phyloP scores from a whole-genome alignment of 441 rosid genomes.

The Adansonia madagascariensis region DNA sequence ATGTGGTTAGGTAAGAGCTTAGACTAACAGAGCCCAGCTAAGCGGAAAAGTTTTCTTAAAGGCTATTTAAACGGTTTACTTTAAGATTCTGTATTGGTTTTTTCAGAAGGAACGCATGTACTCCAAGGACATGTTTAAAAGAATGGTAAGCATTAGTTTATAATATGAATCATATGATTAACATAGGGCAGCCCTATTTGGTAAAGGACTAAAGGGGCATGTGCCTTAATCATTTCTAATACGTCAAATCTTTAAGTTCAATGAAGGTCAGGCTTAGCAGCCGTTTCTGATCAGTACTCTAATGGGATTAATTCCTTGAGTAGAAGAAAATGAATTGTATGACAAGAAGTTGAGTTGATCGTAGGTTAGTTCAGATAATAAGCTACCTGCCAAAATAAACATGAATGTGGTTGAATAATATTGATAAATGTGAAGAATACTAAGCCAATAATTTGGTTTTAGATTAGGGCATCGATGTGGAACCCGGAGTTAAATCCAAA shows the following conservation, averaged over 20 bases:
- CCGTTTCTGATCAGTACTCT: neutral
- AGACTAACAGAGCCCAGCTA: neutral
- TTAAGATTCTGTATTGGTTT: constrained; percentile 1
- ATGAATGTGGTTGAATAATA: neutral
- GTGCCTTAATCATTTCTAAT: neutral
- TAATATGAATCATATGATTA: neutral
- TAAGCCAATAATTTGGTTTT: constrained; percentile 15
- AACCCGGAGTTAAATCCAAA: constrained; percentile 30
- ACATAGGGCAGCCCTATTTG: neutral
- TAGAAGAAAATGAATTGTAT: constrained; percentile 15
- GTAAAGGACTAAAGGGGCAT: neutral
- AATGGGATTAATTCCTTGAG: constrained; percentile 4
- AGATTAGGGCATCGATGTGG: constrained; percentile 27
- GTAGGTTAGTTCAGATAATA: constrained; percentile 10
- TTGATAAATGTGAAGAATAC: neutral
- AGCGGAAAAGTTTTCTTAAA: constrained; percentile 16
- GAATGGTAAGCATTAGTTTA: neutral
- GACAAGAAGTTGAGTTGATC: constrained; percentile 20
- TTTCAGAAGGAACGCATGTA: too few species aligned
- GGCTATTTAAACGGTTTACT: constrained; percentile 3
- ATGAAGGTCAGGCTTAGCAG: neutral
- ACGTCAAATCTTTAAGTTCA: neutral
- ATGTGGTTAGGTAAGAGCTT: neutral
- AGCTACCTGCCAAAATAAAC: neutral
- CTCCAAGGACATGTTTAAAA: neutral